Evolutionary conservation across 371 early-diverging fungal genomes (phyloP), one percentile per base, ranked within the genome.

Genomic region (Lichtheimia hyalospora): DNA sequence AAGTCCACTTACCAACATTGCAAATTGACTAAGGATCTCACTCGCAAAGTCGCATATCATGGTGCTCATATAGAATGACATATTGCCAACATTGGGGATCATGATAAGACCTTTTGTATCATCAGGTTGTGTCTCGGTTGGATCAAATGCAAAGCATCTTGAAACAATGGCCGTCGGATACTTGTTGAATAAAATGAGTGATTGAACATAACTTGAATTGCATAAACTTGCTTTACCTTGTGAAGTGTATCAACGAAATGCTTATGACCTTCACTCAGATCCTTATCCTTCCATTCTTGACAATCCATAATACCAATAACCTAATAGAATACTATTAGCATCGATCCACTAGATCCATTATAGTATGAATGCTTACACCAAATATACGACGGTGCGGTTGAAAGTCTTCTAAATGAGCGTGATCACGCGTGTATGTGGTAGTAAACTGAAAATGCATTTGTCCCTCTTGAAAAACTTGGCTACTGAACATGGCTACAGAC

Each of bases 231-330:
- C 50, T 5, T 42, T 74, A 92, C 92, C 76, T 88, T 78, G 60
- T 81, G 73, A 7, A 86, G 65, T 25, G 83, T 81, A 42, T 80
- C 72, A 21, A 82, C 84, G 66, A 91, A 92, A 46, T 81, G 74
- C 44, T 77, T 72, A 60, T 81, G 76, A 7, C 88, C 87, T 68
- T 90, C 84, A 13, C 73, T 69, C 39, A 93, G 65, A 62, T 84
- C 79, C 43, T 75, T 77, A 43, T 81, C 78, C 40, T 83, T 75
- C 84, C 84, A 88, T 62, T 90, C 89, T 64, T 83, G 82, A 67
- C 93, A 92, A 64, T 91, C 86, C 88, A 90, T 88, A 48, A 92
- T 90, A 48, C 92, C 92, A 74, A 91, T 87, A 20, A 91, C 89
- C 91, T 89, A 63, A 12, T 28, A 23, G 24, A n/a, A 15, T 6